Conservation (phyloP, 148 eudicot species). For the Rhododendron kiyosumense region DNA sequence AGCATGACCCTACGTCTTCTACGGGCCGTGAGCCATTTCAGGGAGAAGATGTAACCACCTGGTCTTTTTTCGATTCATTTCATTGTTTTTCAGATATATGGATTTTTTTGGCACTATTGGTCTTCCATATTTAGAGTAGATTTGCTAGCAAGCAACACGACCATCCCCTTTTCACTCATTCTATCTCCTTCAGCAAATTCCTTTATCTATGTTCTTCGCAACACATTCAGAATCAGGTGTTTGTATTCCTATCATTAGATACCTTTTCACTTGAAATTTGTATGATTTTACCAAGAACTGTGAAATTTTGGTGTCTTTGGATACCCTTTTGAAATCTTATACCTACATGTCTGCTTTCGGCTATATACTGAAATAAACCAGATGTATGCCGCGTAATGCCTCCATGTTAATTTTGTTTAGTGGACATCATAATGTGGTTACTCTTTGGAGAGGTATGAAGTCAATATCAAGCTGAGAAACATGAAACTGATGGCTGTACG, state of each 20-base stretch:
- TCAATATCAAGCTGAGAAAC: not conserved
- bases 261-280: not conserved
- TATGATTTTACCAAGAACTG: not conserved
- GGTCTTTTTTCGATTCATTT: not conserved
- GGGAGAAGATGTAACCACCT: not conserved
- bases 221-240: not conserved
- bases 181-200: not conserved
- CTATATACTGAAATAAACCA: not conserved
- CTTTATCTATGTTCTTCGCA: not conserved
- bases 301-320: not conserved
- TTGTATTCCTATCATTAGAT: not conserved
- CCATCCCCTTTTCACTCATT: not conserved
- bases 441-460: not conserved
- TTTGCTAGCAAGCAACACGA: not conserved
- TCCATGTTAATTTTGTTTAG: not conserved
- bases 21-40: not conserved
- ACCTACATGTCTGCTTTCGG: not conserved
- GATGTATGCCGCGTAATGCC: not conserved
- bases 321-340: not conserved
- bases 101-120: not conserved
- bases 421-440: not conserved
- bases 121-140: not conserved
- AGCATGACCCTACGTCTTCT: not conserved
- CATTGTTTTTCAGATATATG: not conserved
- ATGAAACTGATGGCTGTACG: not conserved